A percentile compares a stretch with the other conserved stretches of the same genome.
Conservation (phyloP, 169 alveolate genomes). For the Cyclospora cayetanensis region DNA sequence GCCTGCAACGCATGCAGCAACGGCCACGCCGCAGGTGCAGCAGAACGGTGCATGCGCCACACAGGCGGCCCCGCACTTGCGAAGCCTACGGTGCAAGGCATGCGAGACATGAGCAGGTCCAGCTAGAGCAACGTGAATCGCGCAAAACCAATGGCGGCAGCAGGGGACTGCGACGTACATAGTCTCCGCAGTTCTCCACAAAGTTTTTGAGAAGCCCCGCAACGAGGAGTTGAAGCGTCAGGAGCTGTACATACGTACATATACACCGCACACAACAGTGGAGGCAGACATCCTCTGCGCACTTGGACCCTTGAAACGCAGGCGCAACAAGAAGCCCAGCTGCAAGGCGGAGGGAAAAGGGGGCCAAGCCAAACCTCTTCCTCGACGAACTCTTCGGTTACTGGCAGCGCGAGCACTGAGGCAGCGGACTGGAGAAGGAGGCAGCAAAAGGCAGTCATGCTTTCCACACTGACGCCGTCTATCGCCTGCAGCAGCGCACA, state of each 20-base stretch:
- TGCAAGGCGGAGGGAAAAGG: background rate
- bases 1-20: slow-evolving; percentile 54
- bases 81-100: background rate
- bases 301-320: background rate
- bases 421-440: slow-evolving; percentile 37
- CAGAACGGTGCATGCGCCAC: background rate
- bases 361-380: background rate
- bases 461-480: slow-evolving; percentile 13
- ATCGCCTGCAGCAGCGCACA: slow-evolving; percentile 25
- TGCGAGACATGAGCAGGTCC: background rate
- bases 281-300: background rate
- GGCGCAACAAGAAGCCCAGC: background rate
- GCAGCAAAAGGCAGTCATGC: slow-evolving; percentile 3
- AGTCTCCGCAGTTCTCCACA: slow-evolving; percentile 60
- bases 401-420: background rate
- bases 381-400: background rate
- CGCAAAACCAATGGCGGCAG: background rate
- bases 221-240: slow-evolving; percentile 6
- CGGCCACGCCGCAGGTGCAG: slow-evolving; percentile 11
- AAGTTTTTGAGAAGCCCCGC: slow-evolving; percentile 58
- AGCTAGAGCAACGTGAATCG: background rate
- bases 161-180: background rate
- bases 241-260: background rate
- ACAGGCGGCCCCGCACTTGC: background rate
- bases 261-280: background rate